These are phyloP conservation scores for Geotrichum reessii DNA, from an alignment of 1,139 yeast genomes.

Conservation along the genomic window DNA sequence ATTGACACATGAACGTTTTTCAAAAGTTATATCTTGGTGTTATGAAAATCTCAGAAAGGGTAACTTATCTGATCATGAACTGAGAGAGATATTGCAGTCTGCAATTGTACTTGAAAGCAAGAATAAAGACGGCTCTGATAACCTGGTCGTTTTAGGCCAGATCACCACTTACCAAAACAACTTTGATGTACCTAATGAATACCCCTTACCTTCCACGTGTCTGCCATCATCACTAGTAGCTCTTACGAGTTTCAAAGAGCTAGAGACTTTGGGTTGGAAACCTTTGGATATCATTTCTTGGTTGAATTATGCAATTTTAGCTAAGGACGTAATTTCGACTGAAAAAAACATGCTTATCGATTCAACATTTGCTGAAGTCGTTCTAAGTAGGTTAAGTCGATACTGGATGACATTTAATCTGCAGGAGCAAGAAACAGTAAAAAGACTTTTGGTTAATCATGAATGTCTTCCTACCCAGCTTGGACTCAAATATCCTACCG, in stretches of 20 bases:
- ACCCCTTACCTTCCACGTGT: slow-evolving; percentile 34
- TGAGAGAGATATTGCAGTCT: slow-evolving; percentile 17
- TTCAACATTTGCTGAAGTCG: slow-evolving; percentile 30
- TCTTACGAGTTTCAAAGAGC: slow-evolving; percentile 14
- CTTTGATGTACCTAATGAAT: slow-evolving; percentile 26
- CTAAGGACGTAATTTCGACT: slow-evolving; percentile 16
- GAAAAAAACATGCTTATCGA: slow-evolving; percentile 25
- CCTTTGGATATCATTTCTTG: slow-evolving; percentile 30
- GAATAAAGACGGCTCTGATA: slow-evolving; percentile 17
- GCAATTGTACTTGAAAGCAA: slow-evolving; percentile 22
- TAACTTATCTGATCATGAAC: slow-evolving; percentile 12
- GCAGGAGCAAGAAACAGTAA: slow-evolving; percentile 19
- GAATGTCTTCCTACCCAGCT: slow-evolving; percentile 39
- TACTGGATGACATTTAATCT: slow-evolving; percentile 28
- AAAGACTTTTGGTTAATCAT: slow-evolving; percentile 23
- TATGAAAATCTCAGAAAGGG: slow-evolving; percentile 18
- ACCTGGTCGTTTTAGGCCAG: slow-evolving; percentile 24
- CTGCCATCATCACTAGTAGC: slow-evolving; percentile 14
- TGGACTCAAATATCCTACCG: slow-evolving; percentile 37
- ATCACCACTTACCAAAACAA: slow-evolving; percentile 29
- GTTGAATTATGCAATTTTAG: slow-evolving; percentile 27
- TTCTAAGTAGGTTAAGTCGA: slow-evolving; percentile 28
- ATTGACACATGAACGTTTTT: slow-evolving; percentile 22
- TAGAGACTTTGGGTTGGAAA: slow-evolving; percentile 30
- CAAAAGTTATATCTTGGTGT: slow-evolving; percentile 27